Evolutionary conservation across 2,329 filamentous ascomycete species (phyloP), one percentile per base, ranked within the genome.

Genomic region (Hypoxylon sp.): DNA sequence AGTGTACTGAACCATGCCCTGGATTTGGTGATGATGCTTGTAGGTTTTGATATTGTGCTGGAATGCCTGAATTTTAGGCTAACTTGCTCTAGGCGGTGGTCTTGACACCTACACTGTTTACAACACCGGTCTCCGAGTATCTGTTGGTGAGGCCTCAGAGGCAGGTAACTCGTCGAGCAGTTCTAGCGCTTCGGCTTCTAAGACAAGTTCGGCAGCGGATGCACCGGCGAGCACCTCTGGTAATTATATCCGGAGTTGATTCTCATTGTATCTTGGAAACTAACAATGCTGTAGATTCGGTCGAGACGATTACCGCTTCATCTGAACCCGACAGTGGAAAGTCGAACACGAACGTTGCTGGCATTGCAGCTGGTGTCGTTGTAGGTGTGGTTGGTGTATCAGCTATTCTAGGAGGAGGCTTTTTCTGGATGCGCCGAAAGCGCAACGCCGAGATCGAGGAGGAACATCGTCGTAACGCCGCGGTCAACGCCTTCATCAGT

Each of bases 361-460:
- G 88, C 37, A 92, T 97, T 61, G 91, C 89, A 12, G 93, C 87
- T 7, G 93, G 93, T 53, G 89, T 91, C 1, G 92, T 97, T 2
- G 89, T 94, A 6, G 91, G 90, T 51, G 83, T 96, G 2, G 76
- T 96, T 2, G 89, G 75, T 1, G 66, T 91, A 3, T 81, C 77
- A 43, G 88, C 79, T 9, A 78, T 89, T 12, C 75, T 82, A 8
- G 90, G 85, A 32, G 91, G 82, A 42, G 73, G 79, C 4, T 87
- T 91, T 71, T 86, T 96, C 69, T 89, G 82, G 65, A 73, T 94
- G 62, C 88, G 90, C 44, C 86, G 87, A 58, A 87, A 84, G 74
- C 86, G 86, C 65, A 89, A 91, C 71, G 80, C 83, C 55, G 84
- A 89, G 64, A 84, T 92, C 3, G 90, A 95, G 69, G 88, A 94